Conservation (phyloP, 805 yeast genomes). For the Candida patagonica region DNA sequence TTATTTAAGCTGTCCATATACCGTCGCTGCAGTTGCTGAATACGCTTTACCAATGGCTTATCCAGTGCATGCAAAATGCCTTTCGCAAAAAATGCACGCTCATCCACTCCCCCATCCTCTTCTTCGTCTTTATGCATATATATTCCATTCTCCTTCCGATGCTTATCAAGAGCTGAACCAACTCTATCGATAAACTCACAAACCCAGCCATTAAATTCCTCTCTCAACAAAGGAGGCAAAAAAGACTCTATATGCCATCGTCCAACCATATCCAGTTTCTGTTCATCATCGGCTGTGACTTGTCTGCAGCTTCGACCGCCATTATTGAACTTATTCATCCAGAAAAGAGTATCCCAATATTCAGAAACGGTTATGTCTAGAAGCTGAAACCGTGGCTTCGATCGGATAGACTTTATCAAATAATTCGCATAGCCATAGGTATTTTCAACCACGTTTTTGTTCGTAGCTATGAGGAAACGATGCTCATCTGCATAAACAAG, state of each 20-base stretch:
- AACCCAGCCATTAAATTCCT: conserved; percentile 85
- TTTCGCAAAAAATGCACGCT: conserved; percentile 30
- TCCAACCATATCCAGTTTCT: conserved; percentile 7
- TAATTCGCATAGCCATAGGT: conserved; percentile 89
- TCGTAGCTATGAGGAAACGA: conserved; percentile 61
- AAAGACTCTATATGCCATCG: conserved; percentile 72
- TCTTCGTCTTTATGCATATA: conserved; percentile 11
- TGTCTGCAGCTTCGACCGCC: conserved; percentile 49
- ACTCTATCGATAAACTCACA: conserved; percentile 64
- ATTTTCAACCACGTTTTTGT: conserved; percentile 69
- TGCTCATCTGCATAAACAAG: conserved; percentile 76
- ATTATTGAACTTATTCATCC: conserved; percentile 90
- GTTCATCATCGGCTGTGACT: conserved; percentile 3
- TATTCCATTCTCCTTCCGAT: conserved; percentile 8
- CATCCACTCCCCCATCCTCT: conserved; percentile 19
- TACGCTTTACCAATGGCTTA: conserved; percentile 54
- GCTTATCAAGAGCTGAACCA: conserved; percentile 33
- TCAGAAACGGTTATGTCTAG: conserved; percentile 63
- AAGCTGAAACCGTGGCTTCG: conserved; percentile 74
- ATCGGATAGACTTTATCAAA: conserved; percentile 63
- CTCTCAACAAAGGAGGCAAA: conserved; percentile 64
- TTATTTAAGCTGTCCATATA: conserved; percentile 63
- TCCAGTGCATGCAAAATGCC: conserved; percentile 40
- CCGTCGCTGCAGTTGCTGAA: conserved; percentile 52
- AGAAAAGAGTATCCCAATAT: conserved; percentile 87